Conservation (phyloP, 768 basidiomycete species). For the Mycena capillaripes region DNA sequence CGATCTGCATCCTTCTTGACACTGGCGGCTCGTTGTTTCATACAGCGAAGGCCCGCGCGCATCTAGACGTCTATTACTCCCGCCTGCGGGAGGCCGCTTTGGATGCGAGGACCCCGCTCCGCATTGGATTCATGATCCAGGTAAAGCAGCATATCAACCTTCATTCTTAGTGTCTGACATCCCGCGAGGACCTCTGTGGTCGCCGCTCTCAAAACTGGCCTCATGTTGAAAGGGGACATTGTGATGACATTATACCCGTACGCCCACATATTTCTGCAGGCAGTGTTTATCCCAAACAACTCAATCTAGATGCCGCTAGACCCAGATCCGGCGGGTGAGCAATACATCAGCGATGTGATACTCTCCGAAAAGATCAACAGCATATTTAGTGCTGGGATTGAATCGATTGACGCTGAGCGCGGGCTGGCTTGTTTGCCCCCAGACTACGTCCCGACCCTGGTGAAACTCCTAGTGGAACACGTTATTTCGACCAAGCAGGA, state of each 20-base stretch:
- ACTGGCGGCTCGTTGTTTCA: not conserved
- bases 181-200: not conserved
- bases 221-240: not conserved
- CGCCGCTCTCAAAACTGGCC: not conserved
- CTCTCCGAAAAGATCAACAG: no score
- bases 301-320: no score
- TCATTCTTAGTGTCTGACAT: not conserved
- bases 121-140: constrained; percentile 2
- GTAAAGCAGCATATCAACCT: not conserved
- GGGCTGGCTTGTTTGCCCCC: not conserved
- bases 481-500: not conserved
- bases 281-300: no score
- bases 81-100: not conserved
- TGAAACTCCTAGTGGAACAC: not conserved
- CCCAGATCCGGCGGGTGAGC: not conserved
- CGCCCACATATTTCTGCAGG: not conserved
- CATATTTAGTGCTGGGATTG: no score
- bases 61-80: constrained; percentile 13
- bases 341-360: not conserved
- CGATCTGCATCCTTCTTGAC: not conserved
- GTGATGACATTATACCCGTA: not conserved
- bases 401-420: not conserved
- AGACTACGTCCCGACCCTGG: not conserved
- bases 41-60: not conserved
- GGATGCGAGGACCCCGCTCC: not conserved